Evolutionary conservation across 352 stramenopile species (phyloP), one percentile per base, ranked within the genome.

Genomic region (Pythium guiyangense): DNA sequence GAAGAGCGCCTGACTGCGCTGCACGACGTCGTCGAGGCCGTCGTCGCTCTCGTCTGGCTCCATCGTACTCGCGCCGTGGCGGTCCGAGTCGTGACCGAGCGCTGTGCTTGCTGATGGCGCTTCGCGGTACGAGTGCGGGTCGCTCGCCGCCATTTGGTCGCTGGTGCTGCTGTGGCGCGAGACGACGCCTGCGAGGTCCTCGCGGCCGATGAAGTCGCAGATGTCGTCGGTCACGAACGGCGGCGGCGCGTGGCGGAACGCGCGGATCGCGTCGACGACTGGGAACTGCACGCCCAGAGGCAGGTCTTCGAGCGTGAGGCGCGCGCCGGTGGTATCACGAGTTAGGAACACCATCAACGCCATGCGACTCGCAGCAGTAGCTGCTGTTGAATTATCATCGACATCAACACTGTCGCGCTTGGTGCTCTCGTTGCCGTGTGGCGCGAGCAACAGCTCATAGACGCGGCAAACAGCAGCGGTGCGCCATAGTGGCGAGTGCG

Each of bases 201-300:
- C 72, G 46, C 83, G 56, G 1, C 78, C 74, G 29, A 93, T 74
- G 10, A 86, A 84, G 4, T 56, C 47, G 42, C 73, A 83, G 9
- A 90, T 62, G 10, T 78, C 71, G 58, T 83, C 67, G 8, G 67
- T 87, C 17, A 85, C 73, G 47, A 69, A 81, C 48, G 62, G 66
- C 6, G 84, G 81, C 9, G 84, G 81, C 29, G 81, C 63, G 26
- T 88, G 68, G 34, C 84, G 79, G 49, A 86, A 80, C 20, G 74
- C 59, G 20, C 66, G 64, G 58, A 90, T 86, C 3, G 67, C 69
- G 43, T 90, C 69, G 18, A 77, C 29, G 17, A 93, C 72, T 14
- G 79, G 73, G 54, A 85, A 79, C 5, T 70, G 71, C 51, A 93
- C 51, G 12, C 80, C 70, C 62, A 80, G 62, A 0, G 84, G 81